Base-by-base conservation (phyloP, 352 stramenopile species). In the Bremia lactucae region DNA sequence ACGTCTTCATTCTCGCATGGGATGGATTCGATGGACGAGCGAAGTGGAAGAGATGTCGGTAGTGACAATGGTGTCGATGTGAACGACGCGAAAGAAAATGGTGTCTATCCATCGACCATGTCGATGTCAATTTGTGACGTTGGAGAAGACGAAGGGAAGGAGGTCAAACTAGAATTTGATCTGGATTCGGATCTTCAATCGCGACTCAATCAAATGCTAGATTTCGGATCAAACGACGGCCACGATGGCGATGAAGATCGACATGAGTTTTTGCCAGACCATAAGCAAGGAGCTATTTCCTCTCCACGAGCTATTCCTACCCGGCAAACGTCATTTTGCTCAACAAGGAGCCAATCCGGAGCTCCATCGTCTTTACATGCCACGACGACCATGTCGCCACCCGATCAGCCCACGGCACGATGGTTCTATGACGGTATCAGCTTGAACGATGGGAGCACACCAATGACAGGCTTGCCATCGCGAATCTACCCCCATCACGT, bases 401-500 rank as follows among this genome's bases (percentile, higher is more conserved):
- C 70, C 8, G 74, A 87, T 31, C 71, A 90, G 11, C 75, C 75
- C 18, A 87, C 67, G 1, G 78, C 78, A 10, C 70, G 78, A 0
- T 90, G 78, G 78, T 90, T 84, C 29, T 87, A 87, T 37, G 78
- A 90, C 44, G 74, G 84, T 9, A 40, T 54, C 2, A 22, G 42
- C 9, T 50, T 44, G 1, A 57, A 76, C 46, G 58, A 60, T 45
- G 46, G 45, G 11, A 55, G 59, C 5, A 41, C 52, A 24, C 46
- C 44, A 1, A 59, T 62, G 29, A 65, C 63, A 34, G 77, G 72
- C 0, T 61, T 64, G 5, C 78, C 81, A 11, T 87, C 73, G 24
- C 66, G 75, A 7, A 92, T 94, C 35, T 87, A 85, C 47, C 75
- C 74, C 11, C 81, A 94, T 44, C 81, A 94, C 25, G 72, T 94